Evolutionary conservation across 179 eudicot species (phyloP), one percentile per base, ranked within the genome.

Genomic region (Patellifolia procumbens): DNA sequence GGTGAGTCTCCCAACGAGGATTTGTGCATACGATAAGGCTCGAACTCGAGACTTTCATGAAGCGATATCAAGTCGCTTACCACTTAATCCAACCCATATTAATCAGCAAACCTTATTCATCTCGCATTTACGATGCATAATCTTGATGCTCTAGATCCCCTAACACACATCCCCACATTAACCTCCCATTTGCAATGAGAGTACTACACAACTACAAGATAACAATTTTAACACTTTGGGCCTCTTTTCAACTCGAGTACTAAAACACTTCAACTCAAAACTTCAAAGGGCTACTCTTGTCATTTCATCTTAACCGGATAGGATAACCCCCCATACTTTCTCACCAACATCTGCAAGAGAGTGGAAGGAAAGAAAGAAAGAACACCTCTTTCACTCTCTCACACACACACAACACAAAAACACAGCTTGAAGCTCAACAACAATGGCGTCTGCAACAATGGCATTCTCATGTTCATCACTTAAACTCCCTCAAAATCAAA

Each of bases 391-490:
- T 12, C 2, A 0, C 8, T 15, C 43, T 10, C 17, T 39, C 49
- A 16, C 29, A 20, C 34, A 43, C 35, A 9, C 70, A 68, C 42
- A n/a, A n/a, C n/a, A n/a, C n/a, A n/a, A n/a, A n/a, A n/a, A 70
- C 43, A 53, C 20, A 37, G 42, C 37, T 22, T 66, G 7, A n/a
- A 68, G 74, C 13, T 45, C 39, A 69, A 42, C 63, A 39, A 81
- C 74, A 81, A 88, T 84, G 89, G 85, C 89, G 59, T 81, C 84
- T 15, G 26, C 78, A n/a, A 68, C 87, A 26, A 13, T 81, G 11
- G 52, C 78, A 51, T 80, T 86, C 13, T 74, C 80, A 7, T 75
- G 81, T 46, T 79, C 89, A 12, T 83, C 87, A 28, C 68, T 82
- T 64, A 75, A 61, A 48, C 80, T 66, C 22, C 70, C 85, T 35